Evolutionary conservation across 192 early-diverging fungal species (phyloP).

Genomic region (Podila verticillata): DNA sequence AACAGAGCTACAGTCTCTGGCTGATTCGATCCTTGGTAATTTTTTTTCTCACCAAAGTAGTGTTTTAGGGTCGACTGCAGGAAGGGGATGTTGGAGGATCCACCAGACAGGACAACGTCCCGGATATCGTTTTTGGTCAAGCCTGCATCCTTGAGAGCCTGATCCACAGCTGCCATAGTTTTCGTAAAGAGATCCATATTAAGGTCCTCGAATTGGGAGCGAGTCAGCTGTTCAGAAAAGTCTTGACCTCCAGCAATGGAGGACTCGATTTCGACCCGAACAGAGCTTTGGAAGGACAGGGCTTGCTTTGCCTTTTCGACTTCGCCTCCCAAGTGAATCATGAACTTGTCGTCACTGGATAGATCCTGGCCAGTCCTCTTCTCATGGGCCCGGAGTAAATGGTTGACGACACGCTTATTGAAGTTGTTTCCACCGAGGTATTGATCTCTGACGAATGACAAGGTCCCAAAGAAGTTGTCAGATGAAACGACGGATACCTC

Average conservation of each 20-base stretch:
- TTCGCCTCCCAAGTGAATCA: slow-evolving; percentile 11
- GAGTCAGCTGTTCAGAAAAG: slow-evolving; percentile 85
- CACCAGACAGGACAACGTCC: slow-evolving; percentile 89
- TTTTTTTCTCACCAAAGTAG: slow-evolving; percentile 88
- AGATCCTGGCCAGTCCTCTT: slow-evolving; percentile 64
- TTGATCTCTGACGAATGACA: slow-evolving; percentile 83
- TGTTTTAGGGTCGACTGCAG: slow-evolving; percentile 82
- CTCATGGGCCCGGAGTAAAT: slow-evolving; percentile 86
- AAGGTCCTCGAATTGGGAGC: slow-evolving; percentile 90
- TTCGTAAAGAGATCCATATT: slow-evolving; percentile 88
- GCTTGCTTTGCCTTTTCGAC: slow-evolving; percentile 50
- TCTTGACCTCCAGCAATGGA: slow-evolving; percentile 40
- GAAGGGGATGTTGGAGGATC: slow-evolving; percentile 90
- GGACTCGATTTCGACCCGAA: slow-evolving; percentile 14
- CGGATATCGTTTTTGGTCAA: slow-evolving; percentile 79
- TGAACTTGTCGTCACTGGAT: slow-evolving; percentile 1
- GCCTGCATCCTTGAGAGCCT: slow-evolving; percentile 81
- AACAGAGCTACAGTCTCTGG: slow-evolving; percentile 88
- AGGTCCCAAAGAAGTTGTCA: slow-evolving; percentile 78
- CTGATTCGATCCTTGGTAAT: slow-evolving; percentile 78
- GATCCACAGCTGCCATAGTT: slow-evolving; percentile 84
- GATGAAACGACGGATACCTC: slow-evolving; percentile 84
- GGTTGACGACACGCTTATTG: slow-evolving; percentile 83
- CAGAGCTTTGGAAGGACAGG: slow-evolving; percentile 12
- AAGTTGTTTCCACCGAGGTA: slow-evolving; percentile 89